Evolutionary conservation across 1,284 basidiomycete species (phyloP), one percentile per base, ranked within the genome.

Genomic region (Mycosarcoma mackinlayi): DNA sequence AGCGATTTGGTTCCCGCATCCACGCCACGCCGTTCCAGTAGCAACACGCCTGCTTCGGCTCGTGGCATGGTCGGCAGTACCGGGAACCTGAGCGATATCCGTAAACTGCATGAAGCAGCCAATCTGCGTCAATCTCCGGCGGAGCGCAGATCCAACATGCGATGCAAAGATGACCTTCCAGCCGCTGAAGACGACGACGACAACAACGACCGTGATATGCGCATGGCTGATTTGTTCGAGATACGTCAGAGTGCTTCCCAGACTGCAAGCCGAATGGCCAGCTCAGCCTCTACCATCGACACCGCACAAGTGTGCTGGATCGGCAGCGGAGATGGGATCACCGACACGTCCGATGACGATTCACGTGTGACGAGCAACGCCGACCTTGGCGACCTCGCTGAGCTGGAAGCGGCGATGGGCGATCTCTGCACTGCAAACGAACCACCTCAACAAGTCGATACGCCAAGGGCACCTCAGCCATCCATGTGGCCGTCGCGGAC

Each of bases 61-160:
- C 54, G 61, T 25, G 48, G 61, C 21, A 57, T 60, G 56, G 42
- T 66, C 13, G 75, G 69, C 2, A 77, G 69, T 54, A 60, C 68
- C 5, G 75, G 75, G 16, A 70, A 77, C 25, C 42, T 77, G 14
- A 63, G 61, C 54, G 75, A 77, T 28, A 73, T 77, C 31, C 73
- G 75, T 35, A 75, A 49, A 42, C 27, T 59, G 33, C 75, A 75
- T 39, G 57, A 77, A 44, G 64, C 55, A n/a, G 55, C 63, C 6
- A 52, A 62, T 5, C n/a, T 57, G 47, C 48, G 59, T 6, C 62
- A 58, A 18, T 72, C 69, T 11, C 63, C 69, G 2, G 55, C 55
- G 16, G 59, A 64, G 39, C 51, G 53, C 2, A 34, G 50, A 23
- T 51, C 55, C 4, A 50, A 45, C 13, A 37, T 52, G 39, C 67